phyloP scores from a whole-genome alignment of 176 grass and related monocot genomes.

The Cocos nucifera region DNA sequence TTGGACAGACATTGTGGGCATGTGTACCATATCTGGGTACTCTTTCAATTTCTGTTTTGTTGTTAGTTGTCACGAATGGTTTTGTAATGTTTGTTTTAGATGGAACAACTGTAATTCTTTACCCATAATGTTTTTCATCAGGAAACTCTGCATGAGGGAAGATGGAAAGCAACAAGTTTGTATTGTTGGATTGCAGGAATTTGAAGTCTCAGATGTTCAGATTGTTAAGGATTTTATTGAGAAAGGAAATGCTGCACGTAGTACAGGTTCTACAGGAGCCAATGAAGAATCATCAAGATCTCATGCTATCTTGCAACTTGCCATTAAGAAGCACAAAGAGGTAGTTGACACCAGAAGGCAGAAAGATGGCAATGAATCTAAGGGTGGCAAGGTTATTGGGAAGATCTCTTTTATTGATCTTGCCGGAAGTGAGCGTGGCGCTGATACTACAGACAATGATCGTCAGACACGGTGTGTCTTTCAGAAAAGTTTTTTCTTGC shows the following conservation, averaged over 20 bases:
- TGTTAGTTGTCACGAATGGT: too few relatives aligned
- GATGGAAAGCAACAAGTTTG: slow-evolving; percentile 98
- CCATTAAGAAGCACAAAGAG: slow-evolving; percentile 78
- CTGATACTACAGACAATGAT: slow-evolving; percentile 97
- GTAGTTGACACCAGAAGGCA: slow-evolving; percentile 61
- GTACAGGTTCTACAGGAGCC: slow-evolving; percentile 89
- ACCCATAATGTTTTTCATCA: slow-evolving; percentile 25
- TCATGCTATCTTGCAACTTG: slow-evolving; percentile 92
- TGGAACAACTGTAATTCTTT: not conserved
- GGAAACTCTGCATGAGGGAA: slow-evolving; percentile 92
- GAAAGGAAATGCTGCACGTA: slow-evolving; percentile 81
- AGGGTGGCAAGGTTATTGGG: slow-evolving; percentile 66
- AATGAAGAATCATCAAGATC: slow-evolving; percentile 99
- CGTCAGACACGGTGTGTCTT: slow-evolving; percentile 67
- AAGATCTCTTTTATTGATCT: slow-evolving; percentile 99
- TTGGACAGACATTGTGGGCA: too few relatives aligned
- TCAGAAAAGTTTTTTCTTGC: not conserved
- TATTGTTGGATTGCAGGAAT: slow-evolving; percentile 96
- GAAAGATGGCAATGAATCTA: slow-evolving; percentile 75
- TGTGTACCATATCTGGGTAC: too few relatives aligned
- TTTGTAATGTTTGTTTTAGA: too few relatives aligned
- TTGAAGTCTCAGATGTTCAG: slow-evolving; percentile 93
- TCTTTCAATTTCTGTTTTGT: too few relatives aligned
- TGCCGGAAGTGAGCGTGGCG: slow-evolving; percentile 96
- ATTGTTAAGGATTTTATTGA: slow-evolving; percentile 98